Percentiles rank a stretch among this genome's conserved stretches.
These are phyloP conservation scores for Flaveria linearis DNA, from an alignment of 129 eudicot species.

Conservation along the genomic window DNA sequence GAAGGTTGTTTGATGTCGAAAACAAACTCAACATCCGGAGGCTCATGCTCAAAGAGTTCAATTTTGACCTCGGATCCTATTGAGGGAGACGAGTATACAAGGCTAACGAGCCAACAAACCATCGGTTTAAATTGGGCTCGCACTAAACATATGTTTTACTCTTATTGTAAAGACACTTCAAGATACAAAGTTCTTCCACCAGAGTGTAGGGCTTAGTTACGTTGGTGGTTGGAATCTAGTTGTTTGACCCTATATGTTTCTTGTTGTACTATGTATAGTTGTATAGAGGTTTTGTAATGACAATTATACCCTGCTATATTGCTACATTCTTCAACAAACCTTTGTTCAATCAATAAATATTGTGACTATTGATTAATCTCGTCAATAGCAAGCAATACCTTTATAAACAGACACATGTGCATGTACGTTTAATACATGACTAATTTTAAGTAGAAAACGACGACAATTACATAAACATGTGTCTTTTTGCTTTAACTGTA, in stretches of 20 bases:
- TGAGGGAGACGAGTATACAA: slow-evolving; percentile 65
- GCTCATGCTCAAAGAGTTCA: slow-evolving; percentile 46
- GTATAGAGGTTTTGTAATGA: slow-evolving; percentile 9
- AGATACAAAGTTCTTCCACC: slow-evolving; percentile 78
- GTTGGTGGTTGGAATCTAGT: not conserved
- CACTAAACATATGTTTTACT: slow-evolving; percentile 70
- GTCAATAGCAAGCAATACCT: too few relatives aligned
- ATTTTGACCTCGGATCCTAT: slow-evolving; percentile 66
- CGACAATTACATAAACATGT: too few relatives aligned
- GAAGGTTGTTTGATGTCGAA: slow-evolving; percentile 62
- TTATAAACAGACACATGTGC: too few relatives aligned
- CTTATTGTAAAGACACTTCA: slow-evolving; percentile 72
- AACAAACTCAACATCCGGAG: slow-evolving; percentile 30
- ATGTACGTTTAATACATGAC: too few relatives aligned
- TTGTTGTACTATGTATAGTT: slow-evolving; percentile 2
- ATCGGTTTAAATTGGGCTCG: slow-evolving; percentile 76
- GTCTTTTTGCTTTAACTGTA: too few relatives aligned
- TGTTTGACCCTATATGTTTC: slow-evolving; percentile 2
- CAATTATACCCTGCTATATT: not conserved
- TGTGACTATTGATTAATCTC: too few relatives aligned
- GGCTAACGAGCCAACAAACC: slow-evolving; percentile 59
- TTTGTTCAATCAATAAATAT: too few relatives aligned
- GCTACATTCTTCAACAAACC: not conserved
- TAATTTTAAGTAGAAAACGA: too few relatives aligned
- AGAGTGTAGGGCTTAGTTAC: slow-evolving; percentile 64